These are phyloP conservation scores for Stephania cephalantha DNA, from an alignment of 164 flowering plant genomes.

Conservation along the genomic window DNA sequence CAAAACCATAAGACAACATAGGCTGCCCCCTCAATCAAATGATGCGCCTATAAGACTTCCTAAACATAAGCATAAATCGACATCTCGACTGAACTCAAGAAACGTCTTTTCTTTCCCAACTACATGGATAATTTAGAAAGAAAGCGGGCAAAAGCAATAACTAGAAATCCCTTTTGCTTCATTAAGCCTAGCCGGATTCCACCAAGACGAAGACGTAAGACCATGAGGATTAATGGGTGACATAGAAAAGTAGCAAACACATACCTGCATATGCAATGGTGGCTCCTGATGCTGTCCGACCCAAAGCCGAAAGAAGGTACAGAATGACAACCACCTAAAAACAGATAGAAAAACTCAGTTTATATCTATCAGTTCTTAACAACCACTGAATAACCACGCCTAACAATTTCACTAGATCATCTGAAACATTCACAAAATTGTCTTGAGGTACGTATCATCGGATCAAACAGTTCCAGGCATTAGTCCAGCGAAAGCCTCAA, in stretches of 20 bases:
- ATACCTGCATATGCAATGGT: slow-evolving; percentile 49
- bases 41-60: neutral
- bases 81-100: neutral
- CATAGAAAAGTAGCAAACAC: neutral
- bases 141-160: neutral
- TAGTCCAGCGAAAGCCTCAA: no score
- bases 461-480: no score
- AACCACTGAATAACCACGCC: neutral
- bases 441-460: no score
- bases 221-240: neutral
- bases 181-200: neutral
- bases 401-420: no score
- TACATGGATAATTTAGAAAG: no score
- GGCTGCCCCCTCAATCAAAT: neutral
- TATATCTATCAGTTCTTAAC: no score
- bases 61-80: neutral
- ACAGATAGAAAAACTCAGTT: neutral
- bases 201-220: neutral
- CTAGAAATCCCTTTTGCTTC: neutral
- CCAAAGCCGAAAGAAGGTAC: slow-evolving; percentile 41
- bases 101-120: no score
- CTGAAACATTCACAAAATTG: no score
- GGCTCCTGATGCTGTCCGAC: slow-evolving; percentile 39
- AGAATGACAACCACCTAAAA: slow-evolving; percentile 53
- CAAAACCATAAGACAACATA: neutral